A percentile compares a stretch with the other conserved stretches of the same genome.
Conservation (phyloP, 352 stramenopile species). For the Globisporangium paddicum region DNA sequence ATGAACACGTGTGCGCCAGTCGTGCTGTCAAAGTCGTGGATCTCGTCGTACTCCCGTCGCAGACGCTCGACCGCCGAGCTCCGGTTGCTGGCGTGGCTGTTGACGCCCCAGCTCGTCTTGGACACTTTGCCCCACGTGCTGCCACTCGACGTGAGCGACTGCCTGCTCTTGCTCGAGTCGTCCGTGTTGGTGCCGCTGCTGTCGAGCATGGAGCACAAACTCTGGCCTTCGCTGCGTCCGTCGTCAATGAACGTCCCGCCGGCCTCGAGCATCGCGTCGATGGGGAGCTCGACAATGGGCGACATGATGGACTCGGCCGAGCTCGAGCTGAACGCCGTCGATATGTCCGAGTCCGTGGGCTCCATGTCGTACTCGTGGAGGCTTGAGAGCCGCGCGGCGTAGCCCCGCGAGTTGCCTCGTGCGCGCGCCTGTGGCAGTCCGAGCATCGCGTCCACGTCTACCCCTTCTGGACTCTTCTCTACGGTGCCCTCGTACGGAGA, state of each 20-base stretch:
- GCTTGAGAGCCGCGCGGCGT: slow-evolving; percentile 50
- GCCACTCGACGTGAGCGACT: slow-evolving; percentile 8
- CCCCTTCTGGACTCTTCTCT: neutral
- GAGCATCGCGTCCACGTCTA: slow-evolving; percentile 29
- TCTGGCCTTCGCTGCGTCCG: slow-evolving; percentile 4
- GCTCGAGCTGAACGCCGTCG: slow-evolving; percentile 31
- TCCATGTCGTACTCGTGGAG: slow-evolving; percentile 55
- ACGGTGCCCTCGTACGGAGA: slow-evolving; percentile 33
- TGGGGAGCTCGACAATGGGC: slow-evolving; percentile 38
- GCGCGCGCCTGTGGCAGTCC: slow-evolving; percentile 12
- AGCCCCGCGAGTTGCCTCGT: slow-evolving; percentile 16
- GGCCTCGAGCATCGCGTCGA: slow-evolving; percentile 51
- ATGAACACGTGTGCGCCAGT: slow-evolving; percentile 7
- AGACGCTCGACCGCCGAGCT: slow-evolving; percentile 5
- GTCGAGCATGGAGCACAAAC: slow-evolving; percentile 10
- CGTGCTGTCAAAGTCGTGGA: slow-evolving; percentile 9
- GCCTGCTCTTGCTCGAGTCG: slow-evolving; percentile 9
- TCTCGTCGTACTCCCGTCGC: slow-evolving; percentile 11
- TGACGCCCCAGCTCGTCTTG: slow-evolving; percentile 9
- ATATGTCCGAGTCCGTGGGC: slow-evolving; percentile 27
- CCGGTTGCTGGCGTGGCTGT: slow-evolving; percentile 4
- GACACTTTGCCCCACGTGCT: slow-evolving; percentile 11
- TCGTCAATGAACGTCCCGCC: slow-evolving; percentile 29
- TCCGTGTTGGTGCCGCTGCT: slow-evolving; percentile 7
- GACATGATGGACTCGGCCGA: slow-evolving; percentile 37